These are phyloP conservation scores for Tricholoma furcatifolium DNA, from an alignment of 768 basidiomycete genomes.

Conservation along the genomic window DNA sequence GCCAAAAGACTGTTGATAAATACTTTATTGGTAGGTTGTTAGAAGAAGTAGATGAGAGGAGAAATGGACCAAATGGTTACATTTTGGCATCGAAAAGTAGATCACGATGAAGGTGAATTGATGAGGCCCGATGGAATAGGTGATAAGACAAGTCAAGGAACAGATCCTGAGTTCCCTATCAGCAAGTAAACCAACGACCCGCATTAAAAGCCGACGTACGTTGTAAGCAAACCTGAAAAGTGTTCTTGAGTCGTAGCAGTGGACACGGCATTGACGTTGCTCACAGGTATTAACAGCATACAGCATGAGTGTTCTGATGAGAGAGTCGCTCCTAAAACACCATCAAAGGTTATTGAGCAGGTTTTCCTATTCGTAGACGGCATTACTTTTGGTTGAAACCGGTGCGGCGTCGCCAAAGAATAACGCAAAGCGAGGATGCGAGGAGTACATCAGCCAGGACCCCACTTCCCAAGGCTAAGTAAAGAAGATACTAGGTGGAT, in stretches of 20 bases:
- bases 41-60: background rate
- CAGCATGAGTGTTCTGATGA: slow-evolving; percentile 8
- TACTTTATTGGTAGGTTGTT: slow-evolving; percentile 3
- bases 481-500: slow-evolving; percentile 12
- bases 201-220: slow-evolving; percentile 4
- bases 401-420: background rate
- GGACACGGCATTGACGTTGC: background rate
- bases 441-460: slow-evolving; percentile 13
- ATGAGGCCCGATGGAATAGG: slow-evolving; percentile 15
- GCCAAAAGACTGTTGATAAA: slow-evolving; percentile 19
- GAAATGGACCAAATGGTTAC: background rate
- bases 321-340: slow-evolving; percentile 1
- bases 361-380: background rate
- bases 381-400: slow-evolving; percentile 11
- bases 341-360: background rate
- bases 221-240: slow-evolving; percentile 11
- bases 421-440: slow-evolving; percentile 10
- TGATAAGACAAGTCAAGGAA: slow-evolving; percentile 11
- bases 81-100: slow-evolving; percentile 16
- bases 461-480: slow-evolving; percentile 10
- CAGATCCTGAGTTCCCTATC: background rate
- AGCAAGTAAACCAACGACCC: too few species aligned
- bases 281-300: slow-evolving; percentile 14
- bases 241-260: background rate
- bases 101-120: slow-evolving; percentile 19